Evolutionary conservation across 352 stramenopile species (phyloP).

Genomic region (Globisporangium nagaii): DNA sequence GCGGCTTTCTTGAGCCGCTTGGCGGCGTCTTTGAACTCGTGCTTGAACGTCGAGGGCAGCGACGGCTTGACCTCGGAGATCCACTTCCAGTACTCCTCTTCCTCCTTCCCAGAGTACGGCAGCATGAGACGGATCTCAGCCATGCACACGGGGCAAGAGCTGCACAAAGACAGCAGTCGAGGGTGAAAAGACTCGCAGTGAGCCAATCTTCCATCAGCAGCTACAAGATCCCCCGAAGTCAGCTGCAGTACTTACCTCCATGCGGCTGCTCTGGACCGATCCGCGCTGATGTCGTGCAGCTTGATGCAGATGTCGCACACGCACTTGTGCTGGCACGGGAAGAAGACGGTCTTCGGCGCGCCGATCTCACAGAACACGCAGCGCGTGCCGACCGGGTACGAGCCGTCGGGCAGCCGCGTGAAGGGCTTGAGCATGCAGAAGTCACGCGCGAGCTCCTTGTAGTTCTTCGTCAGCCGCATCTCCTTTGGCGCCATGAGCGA

Average conservation of each 20-base stretch:
- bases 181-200: neutral
- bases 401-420: slow-evolving; percentile 33
- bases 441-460: slow-evolving; percentile 40
- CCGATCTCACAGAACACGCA: slow-evolving; percentile 43
- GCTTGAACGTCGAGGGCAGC: slow-evolving; percentile 37
- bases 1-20: slow-evolving; percentile 11
- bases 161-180: slow-evolving; percentile 12
- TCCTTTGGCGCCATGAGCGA: slow-evolving; percentile 9
- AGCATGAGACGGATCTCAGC: slow-evolving; percentile 57
- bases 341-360: slow-evolving; percentile 37
- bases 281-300: slow-evolving; percentile 29
- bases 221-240: neutral
- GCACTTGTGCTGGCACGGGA: slow-evolving; percentile 64
- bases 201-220: neutral
- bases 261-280: slow-evolving; percentile 13
- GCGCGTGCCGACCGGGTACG: slow-evolving; percentile 26
- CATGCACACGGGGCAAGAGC: slow-evolving; percentile 60
- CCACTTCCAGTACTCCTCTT: slow-evolving; percentile 63
- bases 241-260: slow-evolving; percentile 26
- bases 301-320: slow-evolving; percentile 52
- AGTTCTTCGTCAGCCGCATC: slow-evolving; percentile 43
- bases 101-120: slow-evolving; percentile 40
- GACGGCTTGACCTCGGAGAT: slow-evolving; percentile 38
- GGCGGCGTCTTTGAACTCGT: slow-evolving; percentile 37
- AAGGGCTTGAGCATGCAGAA: slow-evolving; percentile 51